A percentile compares a stretch with the other conserved stretches of the same genome.
phyloP scores from a whole-genome alignment of 306 rosid genomes.

The Adenanthera pavonina region DNA sequence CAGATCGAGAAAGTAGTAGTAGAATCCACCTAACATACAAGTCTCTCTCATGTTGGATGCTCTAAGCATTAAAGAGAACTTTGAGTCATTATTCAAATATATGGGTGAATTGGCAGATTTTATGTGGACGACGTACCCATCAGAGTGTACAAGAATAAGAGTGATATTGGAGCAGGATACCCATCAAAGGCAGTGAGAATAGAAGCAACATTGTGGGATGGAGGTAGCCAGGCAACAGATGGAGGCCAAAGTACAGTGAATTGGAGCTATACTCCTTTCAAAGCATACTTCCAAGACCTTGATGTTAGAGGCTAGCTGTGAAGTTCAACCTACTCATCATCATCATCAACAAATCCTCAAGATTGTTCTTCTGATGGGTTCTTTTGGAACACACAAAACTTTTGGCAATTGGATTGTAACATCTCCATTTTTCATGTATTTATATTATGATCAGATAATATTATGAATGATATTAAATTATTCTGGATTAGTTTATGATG shows the following conservation, averaged over 20 bases:
- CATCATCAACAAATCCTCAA: not conserved
- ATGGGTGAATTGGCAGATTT: conserved; percentile 44
- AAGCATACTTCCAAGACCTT: conserved; percentile 55
- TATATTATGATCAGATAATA: conserved; percentile 50
- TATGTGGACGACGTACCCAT: conserved; percentile 56
- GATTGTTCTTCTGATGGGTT: conserved; percentile 42
- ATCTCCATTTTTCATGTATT: conserved; percentile 48
- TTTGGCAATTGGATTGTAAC: conserved; percentile 47
- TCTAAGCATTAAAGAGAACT: no score
- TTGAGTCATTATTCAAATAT: not conserved
- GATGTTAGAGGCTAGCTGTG: conserved; percentile 42
- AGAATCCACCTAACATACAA: no score
- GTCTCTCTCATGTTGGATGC: no score
- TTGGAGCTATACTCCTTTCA: conserved; percentile 62
- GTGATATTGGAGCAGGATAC: conserved; percentile 38
- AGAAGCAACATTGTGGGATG: conserved; percentile 58
- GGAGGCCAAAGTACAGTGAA: conserved; percentile 55
- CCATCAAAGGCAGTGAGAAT: conserved; percentile 57
- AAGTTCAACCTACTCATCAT: not conserved
- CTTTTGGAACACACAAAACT: conserved; percentile 51
- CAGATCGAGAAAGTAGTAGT: no score
- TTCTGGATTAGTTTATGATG: no score
- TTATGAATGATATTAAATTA: not conserved
- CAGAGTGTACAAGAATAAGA: conserved; percentile 52
- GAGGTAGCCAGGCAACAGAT: conserved; percentile 62